Percentiles rank a stretch among this genome's conserved stretches.
Evolutionary conservation across 768 basidiomycete species (phyloP).

Genomic region (Daedaleopsis nitida): DNA sequence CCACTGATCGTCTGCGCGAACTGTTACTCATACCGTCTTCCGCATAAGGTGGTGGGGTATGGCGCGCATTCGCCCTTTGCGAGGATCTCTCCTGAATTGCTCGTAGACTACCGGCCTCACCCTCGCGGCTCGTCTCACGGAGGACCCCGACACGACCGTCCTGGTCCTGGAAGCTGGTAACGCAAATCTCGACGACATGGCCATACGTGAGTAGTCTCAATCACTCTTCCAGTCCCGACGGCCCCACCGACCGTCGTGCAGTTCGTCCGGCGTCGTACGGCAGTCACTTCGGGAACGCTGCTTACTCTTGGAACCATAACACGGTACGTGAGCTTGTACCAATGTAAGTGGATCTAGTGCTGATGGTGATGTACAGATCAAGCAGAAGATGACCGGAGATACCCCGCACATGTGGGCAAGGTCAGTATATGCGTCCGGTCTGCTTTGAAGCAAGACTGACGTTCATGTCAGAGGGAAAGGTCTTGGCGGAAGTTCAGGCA

Average conservation of each 20-base stretch:
- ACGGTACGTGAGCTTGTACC: slow-evolving; percentile 16
- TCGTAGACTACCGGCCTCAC: slow-evolving; percentile 38
- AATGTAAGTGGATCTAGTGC: background rate
- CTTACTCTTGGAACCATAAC: slow-evolving; percentile 21
- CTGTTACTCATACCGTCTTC: background rate
- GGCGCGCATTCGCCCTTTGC: background rate
- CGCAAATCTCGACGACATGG: slow-evolving; percentile 19
- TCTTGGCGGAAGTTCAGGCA: slow-evolving; percentile 28
- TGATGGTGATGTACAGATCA: background rate
- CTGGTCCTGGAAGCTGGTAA: slow-evolving; percentile 38
- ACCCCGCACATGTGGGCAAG: slow-evolving; percentile 10
- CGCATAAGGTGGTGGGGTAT: slow-evolving; percentile 22
- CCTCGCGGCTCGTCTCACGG: slow-evolving; percentile 41
- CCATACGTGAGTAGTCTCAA: slow-evolving; percentile 13
- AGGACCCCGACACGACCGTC: slow-evolving; percentile 39
- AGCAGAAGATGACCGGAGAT: slow-evolving; percentile 15
- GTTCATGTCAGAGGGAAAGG: slow-evolving; percentile 25
- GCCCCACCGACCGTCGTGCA: background rate
- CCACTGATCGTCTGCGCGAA: background rate
- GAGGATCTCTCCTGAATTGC: background rate
- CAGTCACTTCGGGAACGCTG: slow-evolving; percentile 22
- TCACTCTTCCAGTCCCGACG: background rate
- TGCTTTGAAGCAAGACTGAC: background rate
- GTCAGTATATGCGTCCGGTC: slow-evolving; percentile 3
- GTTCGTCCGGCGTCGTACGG: slow-evolving; percentile 22